Base-by-base conservation (phyloP, 441 rosid species). In the Cnidoscolus chayamansa region DNA sequence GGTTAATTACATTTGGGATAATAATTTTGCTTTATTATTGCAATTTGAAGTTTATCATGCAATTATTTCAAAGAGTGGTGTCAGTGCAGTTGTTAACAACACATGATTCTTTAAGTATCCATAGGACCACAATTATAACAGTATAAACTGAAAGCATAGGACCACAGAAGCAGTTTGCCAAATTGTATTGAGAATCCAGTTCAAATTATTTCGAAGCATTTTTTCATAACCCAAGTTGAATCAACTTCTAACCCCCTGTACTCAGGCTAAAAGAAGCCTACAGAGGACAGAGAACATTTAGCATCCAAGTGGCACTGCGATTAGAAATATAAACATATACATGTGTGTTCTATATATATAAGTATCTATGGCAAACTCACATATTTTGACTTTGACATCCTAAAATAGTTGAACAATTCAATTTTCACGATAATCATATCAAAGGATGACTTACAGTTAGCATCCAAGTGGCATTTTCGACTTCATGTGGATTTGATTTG, bases 391-490 rank as follows among this genome's bases (percentile, higher is more conserved):
- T 25, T 4, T 19, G 20, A 17, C 12, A 56, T 12, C 3, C 7
- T 12, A 25, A 2, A 17, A 10, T 16, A 31, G 17, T 15, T 49
- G 3, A 50, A 51, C 19, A 37, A 37, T 43, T 49, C 9, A 25
- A 56, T 15, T 17, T 59, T 31, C 12, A 71, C 30, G 19, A 35
- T 25, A 1, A 20, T 4, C n/a, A 20, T 65, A 32, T 19, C 2
- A 74, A 17, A 54, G 56, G 2, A 74, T n/a, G 50, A 51, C 73
- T 66, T 84, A 89, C 93, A 79, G 93, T 89, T 30, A 89, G 79
- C 93, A 89, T 89, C 93, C 93, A 89, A 17, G 93, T 89, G 32
- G 93, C 93, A 51, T 89, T 89, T 79, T 87, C 91, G 43, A 89
- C 93, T 69, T 87, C 93, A 59, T 84, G 91, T 3, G 94, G 94